phyloP scores from a whole-genome alignment of 345 rosid species.

The Microcos paniculata region DNA sequence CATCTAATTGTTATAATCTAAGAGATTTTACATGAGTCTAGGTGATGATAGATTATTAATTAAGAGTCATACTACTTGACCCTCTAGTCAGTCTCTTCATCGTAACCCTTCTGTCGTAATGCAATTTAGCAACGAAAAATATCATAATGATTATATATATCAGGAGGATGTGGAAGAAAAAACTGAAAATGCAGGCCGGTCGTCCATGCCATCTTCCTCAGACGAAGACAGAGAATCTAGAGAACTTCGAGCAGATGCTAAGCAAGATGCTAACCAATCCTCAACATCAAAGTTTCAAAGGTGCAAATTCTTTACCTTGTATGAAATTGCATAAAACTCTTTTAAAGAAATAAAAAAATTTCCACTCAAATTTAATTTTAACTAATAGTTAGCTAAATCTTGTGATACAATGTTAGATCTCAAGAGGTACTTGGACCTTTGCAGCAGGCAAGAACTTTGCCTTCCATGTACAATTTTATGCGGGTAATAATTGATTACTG shows the following conservation, averaged over 20 bases:
- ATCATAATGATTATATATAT: too few species aligned
- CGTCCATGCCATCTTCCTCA: neutral
- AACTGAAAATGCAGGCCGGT: neutral
- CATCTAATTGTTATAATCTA: too few species aligned
- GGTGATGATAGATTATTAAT: too few species aligned
- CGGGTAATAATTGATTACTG: too few species aligned
- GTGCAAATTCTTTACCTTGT: neutral
- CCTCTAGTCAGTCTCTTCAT: too few species aligned
- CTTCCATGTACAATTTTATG: neutral
- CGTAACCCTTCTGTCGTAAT: too few species aligned
- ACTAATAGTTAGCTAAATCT: neutral
- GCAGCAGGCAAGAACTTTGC: neutral
- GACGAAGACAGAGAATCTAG: neutral
- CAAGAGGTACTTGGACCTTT: neutral
- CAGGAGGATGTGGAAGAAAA: neutral
- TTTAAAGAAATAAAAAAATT: too few species aligned
- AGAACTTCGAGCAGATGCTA: neutral
- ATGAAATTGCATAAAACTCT: too few species aligned
- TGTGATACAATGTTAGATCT: neutral
- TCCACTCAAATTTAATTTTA: too few species aligned
- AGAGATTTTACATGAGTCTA: too few species aligned
- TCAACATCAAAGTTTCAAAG: neutral
- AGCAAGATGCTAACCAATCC: neutral
- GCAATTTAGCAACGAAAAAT: too few species aligned
- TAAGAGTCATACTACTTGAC: too few species aligned